Percentiles rank a stretch among this genome's conserved stretches.
These are phyloP conservation scores for Neofusicoccum laricinum DNA, from an alignment of 2,329 filamentous ascomycete genomes.

Conservation along the genomic window DNA sequence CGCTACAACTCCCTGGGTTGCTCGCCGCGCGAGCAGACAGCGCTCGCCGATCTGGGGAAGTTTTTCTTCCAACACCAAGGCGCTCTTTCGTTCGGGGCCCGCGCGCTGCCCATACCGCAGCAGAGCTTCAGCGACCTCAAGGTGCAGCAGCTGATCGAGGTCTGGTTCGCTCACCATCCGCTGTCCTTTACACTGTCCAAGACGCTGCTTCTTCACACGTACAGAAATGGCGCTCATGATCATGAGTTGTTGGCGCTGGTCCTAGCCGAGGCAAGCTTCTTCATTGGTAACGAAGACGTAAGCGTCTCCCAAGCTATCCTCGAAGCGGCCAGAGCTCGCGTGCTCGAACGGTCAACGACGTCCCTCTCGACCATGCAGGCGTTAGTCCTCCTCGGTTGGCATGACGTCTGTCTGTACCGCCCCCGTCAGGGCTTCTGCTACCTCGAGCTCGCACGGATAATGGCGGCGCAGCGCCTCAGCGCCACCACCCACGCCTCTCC, in stretches of 20 bases:
- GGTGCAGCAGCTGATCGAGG: slow-evolving; percentile 34
- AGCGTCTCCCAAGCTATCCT: slow-evolving; percentile 34
- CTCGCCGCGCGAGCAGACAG: neutral
- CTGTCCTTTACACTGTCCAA: slow-evolving; percentile 43
- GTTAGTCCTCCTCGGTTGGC: slow-evolving; percentile 39
- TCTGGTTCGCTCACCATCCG: slow-evolving; percentile 43
- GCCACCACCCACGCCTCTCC: slow-evolving; percentile 29
- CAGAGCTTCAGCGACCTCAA: neutral
- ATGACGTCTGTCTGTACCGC: slow-evolving; percentile 32
- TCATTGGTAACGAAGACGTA: slow-evolving; percentile 19
- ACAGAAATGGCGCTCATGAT: slow-evolving; percentile 40
- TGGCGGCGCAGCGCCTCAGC: slow-evolving; percentile 30
- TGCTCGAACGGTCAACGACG: neutral
- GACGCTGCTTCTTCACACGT: slow-evolving; percentile 39
- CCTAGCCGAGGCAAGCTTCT: slow-evolving; percentile 40
- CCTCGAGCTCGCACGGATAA: neutral
- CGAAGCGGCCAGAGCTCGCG: slow-evolving; percentile 33
- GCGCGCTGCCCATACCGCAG: neutral
- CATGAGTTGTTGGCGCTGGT: slow-evolving; percentile 40
- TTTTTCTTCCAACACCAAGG: neutral
- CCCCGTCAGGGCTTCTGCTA: neutral
- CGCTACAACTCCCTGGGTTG: neutral
- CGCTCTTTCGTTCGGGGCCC: neutral
- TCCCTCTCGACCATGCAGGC: slow-evolving; percentile 32
- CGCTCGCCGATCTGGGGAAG: neutral